Conservation (phyloP, 139 green algal genomes). For the Yamagishiella unicocca region DNA sequence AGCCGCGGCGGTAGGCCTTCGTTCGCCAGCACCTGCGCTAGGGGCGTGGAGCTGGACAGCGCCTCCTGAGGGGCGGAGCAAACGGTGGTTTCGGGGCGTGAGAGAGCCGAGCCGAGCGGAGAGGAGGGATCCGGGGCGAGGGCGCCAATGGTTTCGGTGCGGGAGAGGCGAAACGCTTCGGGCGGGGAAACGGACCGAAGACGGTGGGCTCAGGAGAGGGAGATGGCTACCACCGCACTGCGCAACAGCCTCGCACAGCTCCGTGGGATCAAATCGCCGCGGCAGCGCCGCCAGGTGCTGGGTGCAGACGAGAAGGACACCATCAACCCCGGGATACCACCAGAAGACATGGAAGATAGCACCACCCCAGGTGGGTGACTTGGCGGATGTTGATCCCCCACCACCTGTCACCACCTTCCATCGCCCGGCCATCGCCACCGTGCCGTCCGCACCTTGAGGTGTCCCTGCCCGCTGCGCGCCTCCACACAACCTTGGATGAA, state of each 20-base stretch:
- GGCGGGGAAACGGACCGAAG: too few relatives aligned
- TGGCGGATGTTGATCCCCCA: too few relatives aligned
- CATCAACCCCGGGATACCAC: too few relatives aligned
- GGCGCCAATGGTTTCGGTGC: too few relatives aligned
- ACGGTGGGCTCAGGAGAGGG: neutral
- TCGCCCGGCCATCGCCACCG: neutral
- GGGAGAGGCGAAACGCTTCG: too few relatives aligned
- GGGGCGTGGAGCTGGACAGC: neutral
- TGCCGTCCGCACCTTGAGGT: constrained; percentile 43
- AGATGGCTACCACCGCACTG: neutral
- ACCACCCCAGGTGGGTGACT: too few relatives aligned
- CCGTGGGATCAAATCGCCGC: neutral
- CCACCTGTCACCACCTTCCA: too few relatives aligned
- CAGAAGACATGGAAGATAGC: too few relatives aligned
- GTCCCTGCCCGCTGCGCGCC: constrained; percentile 44
- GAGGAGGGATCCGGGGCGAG: too few relatives aligned
- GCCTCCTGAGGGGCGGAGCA: neutral
- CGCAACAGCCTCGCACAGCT: too few relatives aligned
- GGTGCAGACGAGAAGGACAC: too few relatives aligned
- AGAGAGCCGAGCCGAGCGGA: neutral
- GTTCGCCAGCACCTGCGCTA: constrained; percentile 11
- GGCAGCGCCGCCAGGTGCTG: neutral
- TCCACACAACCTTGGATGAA: constrained; percentile 76
- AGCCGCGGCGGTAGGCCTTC: constrained; percentile 65
- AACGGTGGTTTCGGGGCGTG: neutral